Evolutionary conservation across 2,329 filamentous ascomycete species (phyloP).

Genomic region (Chrysosporium keratinophilum): DNA sequence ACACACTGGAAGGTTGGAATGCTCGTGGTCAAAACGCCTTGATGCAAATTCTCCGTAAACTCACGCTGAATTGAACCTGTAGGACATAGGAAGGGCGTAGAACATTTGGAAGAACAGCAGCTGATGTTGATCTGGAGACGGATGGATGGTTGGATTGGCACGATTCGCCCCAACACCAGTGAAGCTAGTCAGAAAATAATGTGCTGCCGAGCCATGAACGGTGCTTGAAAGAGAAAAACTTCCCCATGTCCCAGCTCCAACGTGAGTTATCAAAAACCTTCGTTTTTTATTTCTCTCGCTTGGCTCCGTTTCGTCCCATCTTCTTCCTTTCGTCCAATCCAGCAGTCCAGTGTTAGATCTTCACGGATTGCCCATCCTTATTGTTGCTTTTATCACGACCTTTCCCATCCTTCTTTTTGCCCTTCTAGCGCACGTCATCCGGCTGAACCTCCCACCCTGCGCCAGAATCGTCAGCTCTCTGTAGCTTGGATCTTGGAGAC

Average conservation of each 20-base stretch:
- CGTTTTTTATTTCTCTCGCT: neutral
- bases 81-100: too few relatives aligned
- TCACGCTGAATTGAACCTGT: too few relatives aligned
- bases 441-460: neutral
- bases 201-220: slow-evolving; percentile 6
- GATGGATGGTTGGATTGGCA: too few relatives aligned
- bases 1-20: neutral
- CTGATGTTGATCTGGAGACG: neutral
- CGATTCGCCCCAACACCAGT: neutral
- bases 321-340: neutral
- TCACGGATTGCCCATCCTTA: neutral
- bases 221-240: slow-evolving; percentile 11
- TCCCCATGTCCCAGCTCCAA: neutral
- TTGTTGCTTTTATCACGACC: neutral
- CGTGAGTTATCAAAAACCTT: neutral
- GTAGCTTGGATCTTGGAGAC: neutral
- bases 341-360: neutral
- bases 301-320: neutral
- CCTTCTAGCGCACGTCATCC: neutral
- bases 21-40: neutral
- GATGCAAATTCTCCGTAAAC: too few relatives aligned
- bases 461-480: neutral
- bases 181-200: slow-evolving; percentile 1
- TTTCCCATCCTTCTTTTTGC: neutral
- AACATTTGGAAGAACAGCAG: neutral